A percentile compares a stretch with the other conserved stretches of the same genome.
phyloP scores from a whole-genome alignment of 148 eudicot species.

The Silene conica region DNA sequence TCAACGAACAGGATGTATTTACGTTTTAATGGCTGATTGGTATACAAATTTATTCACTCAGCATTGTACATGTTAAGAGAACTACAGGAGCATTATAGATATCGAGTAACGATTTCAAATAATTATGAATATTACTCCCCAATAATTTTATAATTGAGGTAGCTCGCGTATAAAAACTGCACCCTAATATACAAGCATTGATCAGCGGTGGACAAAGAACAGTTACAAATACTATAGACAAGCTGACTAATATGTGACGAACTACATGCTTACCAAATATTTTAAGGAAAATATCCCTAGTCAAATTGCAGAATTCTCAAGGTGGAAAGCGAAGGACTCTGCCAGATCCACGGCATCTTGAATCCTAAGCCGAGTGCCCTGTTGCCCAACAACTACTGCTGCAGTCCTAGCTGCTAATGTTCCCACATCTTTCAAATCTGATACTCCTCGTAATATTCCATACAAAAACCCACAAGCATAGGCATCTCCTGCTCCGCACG shows the following conservation, averaged over 20 bases:
- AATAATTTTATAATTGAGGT: not conserved
- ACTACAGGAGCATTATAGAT: not conserved
- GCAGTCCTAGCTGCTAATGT: slow-evolving; percentile 79
- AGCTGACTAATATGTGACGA: not conserved
- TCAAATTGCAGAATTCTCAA: slow-evolving; percentile 37
- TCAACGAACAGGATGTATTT: too few species aligned
- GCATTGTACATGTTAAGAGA: not conserved
- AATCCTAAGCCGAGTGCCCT: slow-evolving; percentile 86
- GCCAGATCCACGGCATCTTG: slow-evolving; percentile 76
- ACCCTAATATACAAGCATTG: not conserved
- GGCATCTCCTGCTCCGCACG: slow-evolving; percentile 98
- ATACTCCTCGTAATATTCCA: slow-evolving; percentile 61
- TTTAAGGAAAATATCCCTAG: slow-evolving; percentile 17
- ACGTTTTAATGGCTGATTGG: too few species aligned
- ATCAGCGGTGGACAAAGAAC: not conserved
- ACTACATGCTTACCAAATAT: not conserved
- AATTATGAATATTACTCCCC: not conserved
- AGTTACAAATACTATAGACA: slow-evolving; percentile 16
- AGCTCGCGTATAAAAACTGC: not conserved
- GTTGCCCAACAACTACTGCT: slow-evolving; percentile 87
- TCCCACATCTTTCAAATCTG: slow-evolving; percentile 76
- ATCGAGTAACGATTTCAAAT: not conserved
- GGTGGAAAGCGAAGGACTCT: slow-evolving; percentile 46
- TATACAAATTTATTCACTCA: too few species aligned
- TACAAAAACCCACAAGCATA: slow-evolving; percentile 86